phyloP scores from a whole-genome alignment of 2,329 filamentous ascomycete species.

The Pseudofabraea citricarpa region DNA sequence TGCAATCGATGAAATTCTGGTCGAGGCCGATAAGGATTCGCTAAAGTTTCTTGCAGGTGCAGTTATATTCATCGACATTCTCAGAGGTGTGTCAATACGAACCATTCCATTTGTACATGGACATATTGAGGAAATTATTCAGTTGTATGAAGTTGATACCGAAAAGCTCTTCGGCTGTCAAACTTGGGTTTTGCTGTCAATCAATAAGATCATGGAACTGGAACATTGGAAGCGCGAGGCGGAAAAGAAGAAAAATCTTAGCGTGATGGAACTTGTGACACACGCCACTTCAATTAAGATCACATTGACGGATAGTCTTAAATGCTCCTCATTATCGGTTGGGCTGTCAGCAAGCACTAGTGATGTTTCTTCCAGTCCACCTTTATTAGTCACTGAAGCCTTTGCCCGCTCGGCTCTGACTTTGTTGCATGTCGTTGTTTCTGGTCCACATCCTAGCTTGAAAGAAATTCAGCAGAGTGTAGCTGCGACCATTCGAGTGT shows the following conservation, averaged over 20 bases:
- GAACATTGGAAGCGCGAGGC: conserved; percentile 55
- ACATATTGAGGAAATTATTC: no score
- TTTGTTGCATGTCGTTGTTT: conserved; percentile 5
- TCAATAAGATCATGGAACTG: no score
- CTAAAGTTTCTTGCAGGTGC: no score
- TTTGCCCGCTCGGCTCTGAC: conserved; percentile 2
- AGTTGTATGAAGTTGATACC: no score
- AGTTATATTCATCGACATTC: no score
- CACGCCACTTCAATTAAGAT: conserved; percentile 35
- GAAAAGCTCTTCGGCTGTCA: no score
- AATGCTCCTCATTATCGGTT: not conserved
- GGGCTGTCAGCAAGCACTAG: not conserved
- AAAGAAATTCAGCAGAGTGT: conserved; percentile 4
- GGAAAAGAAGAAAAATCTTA: conserved; percentile 36
- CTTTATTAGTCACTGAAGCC: not conserved
- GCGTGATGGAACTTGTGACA: conserved; percentile 35
- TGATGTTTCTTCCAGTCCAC: not conserved
- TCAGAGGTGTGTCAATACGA: no score
- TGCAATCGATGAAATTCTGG: no score
- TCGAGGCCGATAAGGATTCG: no score
- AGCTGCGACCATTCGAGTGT: not conserved
- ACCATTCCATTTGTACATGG: no score
- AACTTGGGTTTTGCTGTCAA: no score
- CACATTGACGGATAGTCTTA: conserved; percentile 7
- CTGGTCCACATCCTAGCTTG: conserved; percentile 1